Percentiles rank a stretch among this genome's conserved stretches.
Conservation (phyloP, 2,329 filamentous ascomycete species). For the Aspergillus pseudoterreus region DNA sequence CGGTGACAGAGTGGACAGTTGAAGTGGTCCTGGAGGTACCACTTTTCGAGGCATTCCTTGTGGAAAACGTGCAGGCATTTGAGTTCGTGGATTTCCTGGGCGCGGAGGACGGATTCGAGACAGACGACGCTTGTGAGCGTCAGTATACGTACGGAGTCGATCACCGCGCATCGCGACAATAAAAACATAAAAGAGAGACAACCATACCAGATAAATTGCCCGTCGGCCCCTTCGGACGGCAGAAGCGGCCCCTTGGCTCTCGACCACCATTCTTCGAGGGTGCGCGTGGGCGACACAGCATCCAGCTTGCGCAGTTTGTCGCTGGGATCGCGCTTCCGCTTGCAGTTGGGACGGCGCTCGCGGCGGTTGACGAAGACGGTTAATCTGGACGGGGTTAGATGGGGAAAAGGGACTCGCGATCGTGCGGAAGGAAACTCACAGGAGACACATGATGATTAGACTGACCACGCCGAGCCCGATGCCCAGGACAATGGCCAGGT, state of each 20-base stretch:
- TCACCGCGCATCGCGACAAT: no score
- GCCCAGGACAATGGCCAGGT: slow-evolving; percentile 31
- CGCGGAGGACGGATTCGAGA: slow-evolving; percentile 33
- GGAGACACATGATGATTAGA: slow-evolving; percentile 29
- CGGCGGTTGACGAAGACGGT: slow-evolving; percentile 33
- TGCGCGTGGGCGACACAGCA: slow-evolving; percentile 33
- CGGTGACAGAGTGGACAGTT: slow-evolving; percentile 38
- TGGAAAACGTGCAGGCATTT: slow-evolving; percentile 40
- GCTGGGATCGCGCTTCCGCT: slow-evolving; percentile 20
- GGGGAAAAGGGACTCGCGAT: not conserved
- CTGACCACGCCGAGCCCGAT: slow-evolving; percentile 29
- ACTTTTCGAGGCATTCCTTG: slow-evolving; percentile 37
- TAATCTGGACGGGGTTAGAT: slow-evolving; percentile 17
- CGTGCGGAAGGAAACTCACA: slow-evolving; percentile 19
- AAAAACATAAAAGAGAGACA: slow-evolving; percentile 1
- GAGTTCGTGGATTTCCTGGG: slow-evolving; percentile 35
- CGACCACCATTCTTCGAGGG: slow-evolving; percentile 36
- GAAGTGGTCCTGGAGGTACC: slow-evolving; percentile 37
- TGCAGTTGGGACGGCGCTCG: slow-evolving; percentile 17
- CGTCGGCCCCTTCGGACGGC: slow-evolving; percentile 30
- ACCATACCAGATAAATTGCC: slow-evolving; percentile 35
- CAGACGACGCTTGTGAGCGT: slow-evolving; percentile 29
- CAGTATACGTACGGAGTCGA: no score
- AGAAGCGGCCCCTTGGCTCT: slow-evolving; percentile 29
- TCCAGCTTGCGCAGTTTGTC: slow-evolving; percentile 35